These are phyloP conservation scores for Colletotrichum destructivum DNA, from an alignment of 2,329 filamentous ascomycete species.

Conservation along the genomic window DNA sequence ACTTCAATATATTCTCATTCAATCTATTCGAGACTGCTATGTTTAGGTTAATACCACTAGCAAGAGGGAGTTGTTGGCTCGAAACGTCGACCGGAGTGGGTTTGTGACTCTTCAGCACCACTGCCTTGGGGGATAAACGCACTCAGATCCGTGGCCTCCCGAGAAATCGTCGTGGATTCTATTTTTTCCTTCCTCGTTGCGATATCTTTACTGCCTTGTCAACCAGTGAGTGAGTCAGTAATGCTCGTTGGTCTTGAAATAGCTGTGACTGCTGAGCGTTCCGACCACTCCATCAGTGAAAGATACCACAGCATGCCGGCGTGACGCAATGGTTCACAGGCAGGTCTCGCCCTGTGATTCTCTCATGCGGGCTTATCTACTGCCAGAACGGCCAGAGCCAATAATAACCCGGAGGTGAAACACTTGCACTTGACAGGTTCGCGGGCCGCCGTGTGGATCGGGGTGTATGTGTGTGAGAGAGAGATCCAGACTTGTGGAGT, in stretches of 20 bases:
- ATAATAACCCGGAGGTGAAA: constrained; percentile 15
- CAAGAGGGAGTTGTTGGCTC: not conserved
- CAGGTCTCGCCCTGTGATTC: not conserved
- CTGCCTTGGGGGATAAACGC: not conserved
- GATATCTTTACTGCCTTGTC: not conserved
- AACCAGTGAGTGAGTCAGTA: not conserved
- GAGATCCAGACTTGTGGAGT: not conserved
- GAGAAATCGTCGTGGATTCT: not conserved
- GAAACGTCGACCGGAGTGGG: not conserved
- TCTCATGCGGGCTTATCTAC: not conserved
- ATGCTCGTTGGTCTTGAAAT: constrained; percentile 22
- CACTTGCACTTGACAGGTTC: constrained; percentile 10
- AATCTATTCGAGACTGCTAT: not conserved
- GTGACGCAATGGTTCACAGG: not conserved
- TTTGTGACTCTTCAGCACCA: not conserved
- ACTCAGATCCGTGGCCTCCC: not conserved
- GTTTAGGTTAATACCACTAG: too few relatives aligned
- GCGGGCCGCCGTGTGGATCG: not conserved
- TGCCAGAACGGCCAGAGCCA: not conserved
- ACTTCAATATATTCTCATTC: fast-evolving
- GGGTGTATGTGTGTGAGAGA: not conserved
- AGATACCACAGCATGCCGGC: not conserved
- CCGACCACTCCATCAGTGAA: not conserved
- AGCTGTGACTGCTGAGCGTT: constrained; percentile 27
- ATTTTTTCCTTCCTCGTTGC: not conserved